Evolutionary conservation across 345 rosid species (phyloP).

Genomic region (Luvunga scandens): DNA sequence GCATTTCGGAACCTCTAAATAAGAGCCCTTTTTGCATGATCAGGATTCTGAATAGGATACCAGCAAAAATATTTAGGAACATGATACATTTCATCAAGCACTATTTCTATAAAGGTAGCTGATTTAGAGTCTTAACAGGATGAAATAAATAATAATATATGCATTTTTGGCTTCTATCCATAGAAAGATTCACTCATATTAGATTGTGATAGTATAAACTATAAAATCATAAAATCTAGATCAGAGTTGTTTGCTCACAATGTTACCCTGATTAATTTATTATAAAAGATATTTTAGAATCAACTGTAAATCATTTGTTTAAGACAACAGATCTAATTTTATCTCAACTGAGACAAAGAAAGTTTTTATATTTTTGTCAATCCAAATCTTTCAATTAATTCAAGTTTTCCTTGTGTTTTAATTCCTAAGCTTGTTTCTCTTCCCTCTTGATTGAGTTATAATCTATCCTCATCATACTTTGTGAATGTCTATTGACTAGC

Average conservation of each 20-base stretch:
- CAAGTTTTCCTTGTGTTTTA: not conserved
- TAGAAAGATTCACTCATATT: not conserved
- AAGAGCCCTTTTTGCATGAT: not conserved
- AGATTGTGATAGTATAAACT: not conserved
- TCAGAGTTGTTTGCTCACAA: not conserved
- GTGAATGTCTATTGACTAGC: not conserved
- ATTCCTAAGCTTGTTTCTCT: not conserved
- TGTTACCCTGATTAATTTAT: not conserved
- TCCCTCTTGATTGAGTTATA: not conserved
- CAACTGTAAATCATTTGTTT: not conserved
- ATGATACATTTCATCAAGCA: not conserved
- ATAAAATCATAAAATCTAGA: not conserved
- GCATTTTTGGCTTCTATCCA: not conserved
- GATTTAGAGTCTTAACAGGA: not conserved
- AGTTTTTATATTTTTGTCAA: too few relatives aligned
- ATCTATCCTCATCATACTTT: not conserved
- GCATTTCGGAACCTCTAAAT: not conserved
- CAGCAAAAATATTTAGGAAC: not conserved
- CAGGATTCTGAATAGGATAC: not conserved
- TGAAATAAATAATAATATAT: not conserved
- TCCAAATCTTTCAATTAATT: not conserved
- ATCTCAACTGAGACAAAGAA: not conserved
- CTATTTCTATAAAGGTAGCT: not conserved
- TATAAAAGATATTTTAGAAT: not conserved
- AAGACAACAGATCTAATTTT: not conserved